Conservation (phyloP, 805 yeast species). For the Debaryomyces maramus region DNA sequence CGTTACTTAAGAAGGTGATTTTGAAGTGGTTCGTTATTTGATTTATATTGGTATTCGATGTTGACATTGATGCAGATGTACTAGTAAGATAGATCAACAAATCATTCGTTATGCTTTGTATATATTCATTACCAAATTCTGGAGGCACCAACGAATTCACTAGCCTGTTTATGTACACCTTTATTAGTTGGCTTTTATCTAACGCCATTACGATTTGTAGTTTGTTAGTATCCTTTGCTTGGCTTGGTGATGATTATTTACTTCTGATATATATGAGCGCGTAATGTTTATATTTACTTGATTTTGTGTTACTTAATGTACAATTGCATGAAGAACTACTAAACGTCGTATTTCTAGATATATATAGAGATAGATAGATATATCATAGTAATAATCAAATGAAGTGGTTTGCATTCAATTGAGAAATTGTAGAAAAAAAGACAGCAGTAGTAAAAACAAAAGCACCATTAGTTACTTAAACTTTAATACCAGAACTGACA, state of each 20-base stretch:
- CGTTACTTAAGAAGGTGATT: conserved; percentile 25
- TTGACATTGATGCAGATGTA: conserved; percentile 8
- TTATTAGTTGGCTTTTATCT: conserved; percentile 32
- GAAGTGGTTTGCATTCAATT: no score
- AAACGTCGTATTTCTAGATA: no score
- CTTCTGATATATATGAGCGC: conserved; percentile 6
- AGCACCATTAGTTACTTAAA: conserved; percentile 7
- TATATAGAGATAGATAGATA: no score
- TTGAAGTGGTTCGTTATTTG: conserved; percentile 23
- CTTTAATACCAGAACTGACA: conserved; percentile 65
- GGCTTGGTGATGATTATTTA: not conserved
- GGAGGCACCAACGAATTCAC: conserved; percentile 37
- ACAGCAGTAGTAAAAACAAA: not conserved
- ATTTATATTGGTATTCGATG: conserved; percentile 13
- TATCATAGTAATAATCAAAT: no score
- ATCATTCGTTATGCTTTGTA: conserved; percentile 31
- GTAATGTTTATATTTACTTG: not conserved
- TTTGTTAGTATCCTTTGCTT: not conserved
- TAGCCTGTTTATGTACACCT: conserved; percentile 33
- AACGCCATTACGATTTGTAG: conserved; percentile 22
- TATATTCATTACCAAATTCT: conserved; percentile 37
- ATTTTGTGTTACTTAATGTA: not conserved
- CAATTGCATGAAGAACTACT: no score
- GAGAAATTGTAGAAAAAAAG: no score
- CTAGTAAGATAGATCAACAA: conserved; percentile 14